A percentile compares a stretch with the other conserved stretches of the same genome.
Evolutionary conservation across 176 grass and related monocot genomes (phyloP).

Genomic region (Areca catechu): DNA sequence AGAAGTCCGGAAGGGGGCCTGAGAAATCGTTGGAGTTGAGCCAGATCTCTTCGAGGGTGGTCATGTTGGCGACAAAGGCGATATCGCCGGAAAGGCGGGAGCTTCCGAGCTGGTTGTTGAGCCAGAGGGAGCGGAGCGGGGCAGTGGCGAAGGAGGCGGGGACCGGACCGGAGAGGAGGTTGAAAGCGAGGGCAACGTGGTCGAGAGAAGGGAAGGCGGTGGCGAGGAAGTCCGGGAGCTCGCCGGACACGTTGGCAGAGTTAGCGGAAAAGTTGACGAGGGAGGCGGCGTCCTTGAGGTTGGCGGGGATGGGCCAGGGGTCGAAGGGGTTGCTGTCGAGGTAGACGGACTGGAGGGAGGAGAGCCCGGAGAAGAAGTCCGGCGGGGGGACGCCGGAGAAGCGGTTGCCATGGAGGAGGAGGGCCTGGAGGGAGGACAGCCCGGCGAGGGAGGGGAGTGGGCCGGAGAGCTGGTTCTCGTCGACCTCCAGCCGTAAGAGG

Average conservation of each 20-base stretch:
- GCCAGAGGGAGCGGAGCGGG: conserved; percentile 15
- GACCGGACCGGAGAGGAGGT: not conserved
- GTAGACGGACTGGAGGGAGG: conserved; percentile 29
- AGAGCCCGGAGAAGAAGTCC: conserved; percentile 50
- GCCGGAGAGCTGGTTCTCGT: conserved; percentile 37
- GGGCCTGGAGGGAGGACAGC: conserved; percentile 31
- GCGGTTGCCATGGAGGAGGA: conserved; percentile 37
- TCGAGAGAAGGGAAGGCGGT: conserved; percentile 15
- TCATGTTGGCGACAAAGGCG: conserved; percentile 48
- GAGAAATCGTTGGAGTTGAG: conserved; percentile 65
- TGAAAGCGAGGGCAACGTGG: conserved; percentile 35
- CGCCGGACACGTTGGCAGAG: conserved; percentile 17
- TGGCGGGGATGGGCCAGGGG: conserved; percentile 34
- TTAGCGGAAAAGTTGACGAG: conserved; percentile 37
- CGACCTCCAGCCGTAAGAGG: conserved; percentile 57
- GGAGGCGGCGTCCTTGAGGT: conserved; percentile 16
- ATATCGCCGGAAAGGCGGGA: conserved; percentile 6
- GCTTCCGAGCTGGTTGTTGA: conserved; percentile 12
- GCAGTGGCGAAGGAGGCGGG: conserved; percentile 4
- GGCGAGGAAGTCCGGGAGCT: conserved; percentile 28
- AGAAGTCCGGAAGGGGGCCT: conserved; percentile 63
- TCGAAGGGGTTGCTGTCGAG: conserved; percentile 59
- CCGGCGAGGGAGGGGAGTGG: conserved; percentile 40
- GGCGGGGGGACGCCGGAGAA: conserved; percentile 37
- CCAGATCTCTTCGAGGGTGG: conserved; percentile 38